Base-by-base conservation (phyloP, 768 basidiomycete species). In the Ramaria rubella region DNA sequence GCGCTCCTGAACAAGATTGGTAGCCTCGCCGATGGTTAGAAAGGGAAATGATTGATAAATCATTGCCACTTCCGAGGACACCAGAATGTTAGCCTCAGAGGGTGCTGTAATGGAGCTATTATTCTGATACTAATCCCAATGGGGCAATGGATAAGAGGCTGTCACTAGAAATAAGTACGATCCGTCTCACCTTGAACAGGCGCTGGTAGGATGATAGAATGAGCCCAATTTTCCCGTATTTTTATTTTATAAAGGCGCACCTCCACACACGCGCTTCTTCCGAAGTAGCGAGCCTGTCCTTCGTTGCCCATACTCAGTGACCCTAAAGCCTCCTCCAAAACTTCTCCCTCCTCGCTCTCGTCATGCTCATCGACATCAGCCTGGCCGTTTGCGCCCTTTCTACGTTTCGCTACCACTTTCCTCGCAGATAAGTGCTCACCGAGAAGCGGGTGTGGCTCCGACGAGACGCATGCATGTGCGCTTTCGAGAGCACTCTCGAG, bases 401-500 rank as follows among this genome's bases (percentile, higher is more conserved):
- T 56, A 34, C 55, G 43, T 33, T 45, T 56, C 8, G 17, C 17
- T n/a, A 31, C 7, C 15, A 45, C 27, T 56, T 48, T 56, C 27
- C 44, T 46, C 31, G 24, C 48, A 29, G n/a, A 56, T 9, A 27
- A 31, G 4, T 85, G 81, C 3, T 83, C 78, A 24, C 72, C 70
- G 19, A 87, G 72, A 42, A 87, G 71, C 12, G 81, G 82, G 62
- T 87, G 85, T 0, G 72, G 67, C 34, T 79, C 77, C 45, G 62
- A 65, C 1, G 80, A 81, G 59, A 75, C 72, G 31, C 70, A 59
- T 4, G 75, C 61, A 65, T 86, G 81, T 3, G 80, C 75, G 44
- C 77, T 70, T 2, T 74, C 68, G 14, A 87, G 76, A 11, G 82
- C 83, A 65, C 85, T 84, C 65, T 87, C 86, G 17, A 87, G 75